Conservation (phyloP, 2,329 filamentous ascomycete species). For the Cladosporium sp. region DNA sequence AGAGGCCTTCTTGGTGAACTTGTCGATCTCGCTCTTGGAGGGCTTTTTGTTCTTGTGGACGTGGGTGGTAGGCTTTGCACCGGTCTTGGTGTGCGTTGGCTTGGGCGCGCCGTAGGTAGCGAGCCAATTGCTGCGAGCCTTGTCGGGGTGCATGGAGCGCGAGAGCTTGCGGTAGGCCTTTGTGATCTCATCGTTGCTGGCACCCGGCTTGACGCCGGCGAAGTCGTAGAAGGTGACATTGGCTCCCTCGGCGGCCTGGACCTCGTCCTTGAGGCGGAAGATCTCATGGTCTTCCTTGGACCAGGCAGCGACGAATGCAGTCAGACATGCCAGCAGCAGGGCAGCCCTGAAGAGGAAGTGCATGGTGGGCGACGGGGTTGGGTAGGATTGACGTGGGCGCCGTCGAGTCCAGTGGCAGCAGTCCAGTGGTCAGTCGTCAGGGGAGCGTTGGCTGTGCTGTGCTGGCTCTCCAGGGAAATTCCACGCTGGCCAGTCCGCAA, state of each 20-base stretch:
- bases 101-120: conserved; percentile 63
- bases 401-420: background rate
- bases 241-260: conserved; percentile 70
- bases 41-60: conserved; percentile 71
- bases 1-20: conserved; percentile 75
- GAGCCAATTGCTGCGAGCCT: conserved; percentile 81
- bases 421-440: background rate
- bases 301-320: conserved; percentile 72
- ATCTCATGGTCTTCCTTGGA: conserved; percentile 97
- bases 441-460: background rate
- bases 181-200: conserved; percentile 83
- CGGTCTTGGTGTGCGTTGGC: conserved; percentile 33
- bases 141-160: conserved; percentile 85
- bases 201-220: conserved; percentile 71
- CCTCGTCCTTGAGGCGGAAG: conserved; percentile 89
- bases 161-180: conserved; percentile 92
- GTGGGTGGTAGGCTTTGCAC: conserved; percentile 61
- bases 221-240: conserved; percentile 93
- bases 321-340: conserved; percentile 67
- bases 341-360: conserved; percentile 64
- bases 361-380: conserved; percentile 53
- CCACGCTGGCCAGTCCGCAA: background rate
- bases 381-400: background rate
- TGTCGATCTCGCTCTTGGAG: conserved; percentile 70
- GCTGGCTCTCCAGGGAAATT: background rate